Evolutionary conservation across 345 rosid genomes (phyloP).

Genomic region (Cardamine resedifolia): DNA sequence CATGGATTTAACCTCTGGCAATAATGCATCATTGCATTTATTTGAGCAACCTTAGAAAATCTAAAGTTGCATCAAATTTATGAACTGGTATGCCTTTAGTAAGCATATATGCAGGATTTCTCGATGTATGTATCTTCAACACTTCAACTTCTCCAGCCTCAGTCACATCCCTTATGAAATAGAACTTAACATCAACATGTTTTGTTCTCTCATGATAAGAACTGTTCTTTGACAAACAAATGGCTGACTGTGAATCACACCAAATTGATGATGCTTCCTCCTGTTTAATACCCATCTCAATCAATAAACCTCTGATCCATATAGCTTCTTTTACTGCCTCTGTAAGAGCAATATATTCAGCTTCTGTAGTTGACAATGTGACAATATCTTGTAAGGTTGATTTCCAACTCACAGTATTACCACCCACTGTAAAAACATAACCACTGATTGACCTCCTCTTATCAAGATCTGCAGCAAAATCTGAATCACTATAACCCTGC

Average conservation of each 20-base stretch:
- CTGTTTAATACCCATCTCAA: neutral
- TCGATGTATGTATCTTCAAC: too few species aligned
- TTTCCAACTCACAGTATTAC: neutral
- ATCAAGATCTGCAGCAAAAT: neutral
- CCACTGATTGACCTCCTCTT: neutral
- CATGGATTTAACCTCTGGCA: too few species aligned
- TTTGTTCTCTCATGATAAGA: neutral
- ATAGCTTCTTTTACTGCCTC: neutral
- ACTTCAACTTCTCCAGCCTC: too few species aligned
- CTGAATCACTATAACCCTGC: neutral
- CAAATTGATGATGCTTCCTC: neutral
- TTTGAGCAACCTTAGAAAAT: too few species aligned
- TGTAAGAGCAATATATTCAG: neutral
- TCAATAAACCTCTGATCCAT: neutral
- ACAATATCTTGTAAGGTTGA: neutral
- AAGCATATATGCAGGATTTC: too few species aligned
- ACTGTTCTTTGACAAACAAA: neutral
- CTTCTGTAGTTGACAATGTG: neutral
- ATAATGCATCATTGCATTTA: too few species aligned
- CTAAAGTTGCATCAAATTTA: too few species aligned
- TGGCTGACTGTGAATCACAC: neutral
- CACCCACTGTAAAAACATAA: neutral
- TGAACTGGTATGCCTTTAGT: too few species aligned
- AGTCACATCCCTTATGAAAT: too few species aligned
- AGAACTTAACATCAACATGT: too few species aligned